phyloP scores from a whole-genome alignment of 108 stramenopile genomes.

The Fistulifera solaris region DNA sequence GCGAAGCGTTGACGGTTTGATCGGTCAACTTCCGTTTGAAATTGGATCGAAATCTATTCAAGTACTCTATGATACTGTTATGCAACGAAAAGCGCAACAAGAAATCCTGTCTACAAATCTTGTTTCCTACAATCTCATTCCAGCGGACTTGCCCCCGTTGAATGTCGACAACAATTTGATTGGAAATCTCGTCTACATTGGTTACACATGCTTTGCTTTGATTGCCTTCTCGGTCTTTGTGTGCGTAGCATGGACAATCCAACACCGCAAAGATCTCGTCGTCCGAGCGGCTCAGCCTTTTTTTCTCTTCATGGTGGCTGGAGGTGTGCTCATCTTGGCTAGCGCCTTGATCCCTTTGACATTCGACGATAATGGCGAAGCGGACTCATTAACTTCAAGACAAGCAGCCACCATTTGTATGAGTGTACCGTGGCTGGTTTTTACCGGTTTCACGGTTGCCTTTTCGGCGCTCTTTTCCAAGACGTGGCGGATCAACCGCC shows the following conservation, averaged over 20 bases:
- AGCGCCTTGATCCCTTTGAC: conserved; percentile 29
- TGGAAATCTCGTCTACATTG: conserved; percentile 3
- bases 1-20: conserved; percentile 26
- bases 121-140: conserved; percentile 16
- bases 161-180: conserved; percentile 6
- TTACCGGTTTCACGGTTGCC: conserved; percentile 31
- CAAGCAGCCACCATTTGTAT: conserved; percentile 17
- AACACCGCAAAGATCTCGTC: conserved; percentile 12
- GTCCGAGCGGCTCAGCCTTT: conserved; percentile 33
- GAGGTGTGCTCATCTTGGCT: conserved; percentile 40
- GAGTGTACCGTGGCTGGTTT: conserved; percentile 29
- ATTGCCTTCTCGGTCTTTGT: background rate
- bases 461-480: conserved; percentile 46
- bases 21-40: conserved; percentile 37
- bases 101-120: conserved; percentile 8
- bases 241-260: conserved; percentile 1
- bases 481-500: conserved; percentile 38
- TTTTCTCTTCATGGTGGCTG: conserved; percentile 32
- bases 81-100: background rate
- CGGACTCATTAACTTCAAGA: background rate
- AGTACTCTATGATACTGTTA: conserved; percentile 1
- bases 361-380: conserved; percentile 23
- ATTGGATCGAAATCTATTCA: conserved; percentile 14
- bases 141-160: background rate
- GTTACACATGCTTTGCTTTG: conserved; percentile 3